Evolutionary conservation across 106 monocot genomes (phyloP).

Genomic region (Allium cepa): DNA sequence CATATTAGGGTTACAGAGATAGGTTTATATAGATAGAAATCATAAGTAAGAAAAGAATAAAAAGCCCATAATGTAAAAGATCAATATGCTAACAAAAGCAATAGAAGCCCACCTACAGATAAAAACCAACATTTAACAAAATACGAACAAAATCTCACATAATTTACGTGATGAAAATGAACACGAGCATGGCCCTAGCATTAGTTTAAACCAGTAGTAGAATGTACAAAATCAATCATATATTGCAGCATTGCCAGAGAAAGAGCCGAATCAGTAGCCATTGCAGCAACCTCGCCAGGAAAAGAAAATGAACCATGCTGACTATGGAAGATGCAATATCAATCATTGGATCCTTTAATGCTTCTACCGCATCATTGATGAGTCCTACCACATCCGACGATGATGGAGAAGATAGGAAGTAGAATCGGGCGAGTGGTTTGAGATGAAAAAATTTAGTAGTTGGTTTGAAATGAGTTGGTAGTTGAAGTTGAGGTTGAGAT

Average conservation of each 20-base stretch:
- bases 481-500: conserved; percentile 1
- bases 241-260: conserved; percentile 79
- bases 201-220: conserved; percentile 66
- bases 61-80: no score
- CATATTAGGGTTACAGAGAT: no score
- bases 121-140: no score
- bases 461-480: neutral
- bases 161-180: no score
- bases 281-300: conserved; percentile 63
- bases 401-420: conserved; percentile 26
- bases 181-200: neutral
- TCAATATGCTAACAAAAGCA: no score
- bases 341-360: conserved; percentile 33
- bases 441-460: conserved; percentile 13
- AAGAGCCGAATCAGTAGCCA: conserved; percentile 59
- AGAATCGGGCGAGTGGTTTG: conserved; percentile 18
- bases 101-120: conserved; percentile 65
- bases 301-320: conserved; percentile 21
- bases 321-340: conserved; percentile 12
- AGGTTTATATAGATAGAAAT: no score
- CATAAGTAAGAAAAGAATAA: no score
- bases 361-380: conserved; percentile 44
- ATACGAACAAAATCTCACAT: neutral
- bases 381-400: conserved; percentile 29
- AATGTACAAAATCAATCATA: conserved; percentile 67